Conservation (phyloP, 345 rosid species). For the Alliaria petiolata region DNA sequence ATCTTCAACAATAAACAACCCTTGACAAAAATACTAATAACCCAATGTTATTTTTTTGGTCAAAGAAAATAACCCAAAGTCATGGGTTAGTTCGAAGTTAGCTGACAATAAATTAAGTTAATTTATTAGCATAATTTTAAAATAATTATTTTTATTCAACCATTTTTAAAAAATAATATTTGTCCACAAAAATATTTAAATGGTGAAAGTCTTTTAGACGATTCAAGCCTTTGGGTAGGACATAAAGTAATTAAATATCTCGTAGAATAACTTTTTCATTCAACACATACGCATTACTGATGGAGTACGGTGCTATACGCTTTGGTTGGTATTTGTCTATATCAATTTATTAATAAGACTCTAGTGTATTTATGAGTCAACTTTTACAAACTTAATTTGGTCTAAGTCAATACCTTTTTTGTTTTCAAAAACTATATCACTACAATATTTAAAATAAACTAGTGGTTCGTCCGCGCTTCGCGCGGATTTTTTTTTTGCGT, state of each 20-base stretch:
- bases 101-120: background rate
- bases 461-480: no score
- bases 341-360: constrained; percentile 2
- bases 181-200: no score
- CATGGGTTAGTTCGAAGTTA: constrained; percentile 17
- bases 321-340: constrained; percentile 25
- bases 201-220: no score
- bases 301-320: background rate
- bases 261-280: background rate
- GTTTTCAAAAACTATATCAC: no score
- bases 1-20: background rate
- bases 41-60: background rate
- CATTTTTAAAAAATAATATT: no score
- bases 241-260: background rate
- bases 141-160: background rate
- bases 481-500: no score
- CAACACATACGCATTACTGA: background rate
- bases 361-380: background rate
- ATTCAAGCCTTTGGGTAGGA: background rate
- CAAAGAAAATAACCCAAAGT: background rate
- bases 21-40: no score
- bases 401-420: no score
- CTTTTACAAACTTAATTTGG: background rate
- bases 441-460: no score
- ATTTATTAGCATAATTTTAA: background rate